A percentile compares a stretch with the other conserved stretches of the same genome.
phyloP scores from a whole-genome alignment of 352 stramenopile species.

The Globisporangium emineosum region DNA sequence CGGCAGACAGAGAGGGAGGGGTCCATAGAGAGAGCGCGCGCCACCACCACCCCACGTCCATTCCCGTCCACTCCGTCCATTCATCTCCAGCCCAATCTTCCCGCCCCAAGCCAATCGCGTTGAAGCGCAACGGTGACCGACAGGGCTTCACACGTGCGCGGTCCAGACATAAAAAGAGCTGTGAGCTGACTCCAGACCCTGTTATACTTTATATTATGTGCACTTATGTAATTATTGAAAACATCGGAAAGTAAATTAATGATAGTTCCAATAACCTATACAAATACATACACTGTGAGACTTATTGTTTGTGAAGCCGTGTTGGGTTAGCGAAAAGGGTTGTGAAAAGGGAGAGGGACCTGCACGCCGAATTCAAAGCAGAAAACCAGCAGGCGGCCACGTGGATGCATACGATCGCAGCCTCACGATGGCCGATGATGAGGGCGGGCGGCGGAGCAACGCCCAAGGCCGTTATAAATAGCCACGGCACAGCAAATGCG shows the following conservation, averaged over 20 bases:
- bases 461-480: background rate
- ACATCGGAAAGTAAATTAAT: too few relatives aligned
- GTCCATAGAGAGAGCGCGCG: background rate
- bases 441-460: background rate
- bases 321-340: constrained; percentile 14
- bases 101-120: background rate
- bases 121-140: constrained; percentile 22
- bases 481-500: background rate
- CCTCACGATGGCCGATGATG: background rate
- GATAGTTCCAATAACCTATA: background rate
- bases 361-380: constrained; percentile 8
- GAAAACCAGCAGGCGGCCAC: constrained; percentile 7
- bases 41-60: constrained; percentile 1
- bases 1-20: background rate
- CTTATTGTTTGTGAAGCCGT: background rate
- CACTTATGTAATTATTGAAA: constrained; percentile 1
- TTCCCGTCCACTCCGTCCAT: background rate
- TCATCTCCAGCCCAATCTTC: too few relatives aligned
- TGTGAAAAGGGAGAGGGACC: background rate
- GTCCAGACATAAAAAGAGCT: constrained; percentile 5
- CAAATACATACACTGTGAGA: background rate
- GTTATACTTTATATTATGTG: background rate
- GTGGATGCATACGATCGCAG: constrained; percentile 4
- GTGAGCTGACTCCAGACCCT: background rate
- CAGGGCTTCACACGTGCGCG: background rate